These are phyloP conservation scores for Boletus subcaerulescens DNA, from an alignment of 768 basidiomycete genomes.

Conservation along the genomic window DNA sequence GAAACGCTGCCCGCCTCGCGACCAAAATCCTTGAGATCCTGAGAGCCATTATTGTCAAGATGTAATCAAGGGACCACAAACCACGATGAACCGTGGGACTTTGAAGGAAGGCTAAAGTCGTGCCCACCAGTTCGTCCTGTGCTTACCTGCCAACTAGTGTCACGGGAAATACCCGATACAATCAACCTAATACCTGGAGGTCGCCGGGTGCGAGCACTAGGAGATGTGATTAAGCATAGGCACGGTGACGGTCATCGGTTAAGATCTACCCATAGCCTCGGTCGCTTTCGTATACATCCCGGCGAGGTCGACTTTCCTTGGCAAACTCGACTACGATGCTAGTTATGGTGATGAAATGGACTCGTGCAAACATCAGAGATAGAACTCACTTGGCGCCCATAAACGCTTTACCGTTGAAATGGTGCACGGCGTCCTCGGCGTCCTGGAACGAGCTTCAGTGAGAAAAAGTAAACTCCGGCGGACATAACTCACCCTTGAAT, in stretches of 20 bases:
- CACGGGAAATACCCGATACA: conserved; percentile 86
- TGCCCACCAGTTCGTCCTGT: conserved; percentile 5
- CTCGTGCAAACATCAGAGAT: background rate
- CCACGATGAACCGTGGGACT: conserved; percentile 23
- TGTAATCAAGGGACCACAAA: conserved; percentile 4
- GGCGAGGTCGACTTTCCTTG: conserved; percentile 84
- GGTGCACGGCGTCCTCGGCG: conserved; percentile 87
- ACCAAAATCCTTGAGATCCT: conserved; percentile 99
- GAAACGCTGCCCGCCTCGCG: conserved; percentile 91
- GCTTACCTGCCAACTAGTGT: conserved; percentile 99
- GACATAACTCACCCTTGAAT: conserved; percentile 50
- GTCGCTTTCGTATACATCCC: conserved; percentile 66
- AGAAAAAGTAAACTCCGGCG: background rate
- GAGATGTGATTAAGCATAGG: conserved; percentile 20
- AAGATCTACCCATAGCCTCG: conserved; percentile 52
- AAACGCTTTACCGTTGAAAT: conserved; percentile 86
- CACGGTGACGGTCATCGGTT: conserved; percentile 2
- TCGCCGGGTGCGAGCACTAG: conserved; percentile 64
- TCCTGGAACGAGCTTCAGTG: conserved; percentile 52
- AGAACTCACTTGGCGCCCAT: conserved; percentile 67
- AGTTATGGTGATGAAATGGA: conserved; percentile 1
- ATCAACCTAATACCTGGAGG: conserved; percentile 81
- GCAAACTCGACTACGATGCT: conserved; percentile 97
- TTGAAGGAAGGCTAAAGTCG: conserved; percentile 2
- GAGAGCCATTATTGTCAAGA: conserved; percentile 34